A percentile compares a stretch with the other conserved stretches of the same genome.
These are phyloP conservation scores for Gymnopilus dilepis DNA, from an alignment of 768 basidiomycete species.

Conservation along the genomic window DNA sequence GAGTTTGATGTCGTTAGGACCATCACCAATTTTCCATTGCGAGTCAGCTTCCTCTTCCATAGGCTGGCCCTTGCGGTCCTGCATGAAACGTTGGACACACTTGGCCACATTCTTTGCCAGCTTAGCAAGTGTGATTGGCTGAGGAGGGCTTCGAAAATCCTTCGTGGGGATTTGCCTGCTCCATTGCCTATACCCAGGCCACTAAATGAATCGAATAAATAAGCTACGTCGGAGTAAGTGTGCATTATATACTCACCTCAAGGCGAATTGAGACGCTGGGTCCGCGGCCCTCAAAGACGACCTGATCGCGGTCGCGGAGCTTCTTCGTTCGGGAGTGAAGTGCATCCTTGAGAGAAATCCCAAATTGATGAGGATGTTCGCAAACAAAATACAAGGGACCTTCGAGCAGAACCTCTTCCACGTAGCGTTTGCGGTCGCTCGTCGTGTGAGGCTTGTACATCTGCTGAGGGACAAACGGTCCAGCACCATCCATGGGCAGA, in stretches of 20 bases:
- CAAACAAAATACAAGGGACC: constrained; percentile 67
- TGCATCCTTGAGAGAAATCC: constrained; percentile 69
- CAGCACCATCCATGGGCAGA: constrained; percentile 41
- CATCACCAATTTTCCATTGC: constrained; percentile 65
- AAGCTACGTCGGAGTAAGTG: constrained; percentile 2
- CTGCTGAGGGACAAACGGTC: constrained; percentile 68
- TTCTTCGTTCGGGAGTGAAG: constrained; percentile 61
- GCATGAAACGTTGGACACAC: constrained; percentile 72
- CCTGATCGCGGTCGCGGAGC: constrained; percentile 62
- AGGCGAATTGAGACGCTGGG: constrained; percentile 82
- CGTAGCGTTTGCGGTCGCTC: constrained; percentile 78
- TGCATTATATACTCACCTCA: constrained; percentile 51
- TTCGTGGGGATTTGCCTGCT: constrained; percentile 83
- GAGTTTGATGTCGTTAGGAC: constrained; percentile 56
- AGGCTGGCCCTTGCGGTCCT: constrained; percentile 30
- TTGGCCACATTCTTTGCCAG: constrained; percentile 83
- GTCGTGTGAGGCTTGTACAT: constrained; percentile 81
- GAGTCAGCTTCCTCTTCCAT: constrained; percentile 69
- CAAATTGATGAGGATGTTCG: constrained; percentile 57
- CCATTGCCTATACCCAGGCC: constrained; percentile 83
- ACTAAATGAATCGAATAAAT: constrained; percentile 44
- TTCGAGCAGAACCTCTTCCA: constrained; percentile 70
- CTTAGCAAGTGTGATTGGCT: constrained; percentile 77
- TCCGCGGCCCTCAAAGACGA: constrained; percentile 73
- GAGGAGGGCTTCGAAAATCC: constrained; percentile 79